phyloP scores from a whole-genome alignment of 2,329 filamentous ascomycete species.

The Phaeosphaeriaceae sp. region DNA sequence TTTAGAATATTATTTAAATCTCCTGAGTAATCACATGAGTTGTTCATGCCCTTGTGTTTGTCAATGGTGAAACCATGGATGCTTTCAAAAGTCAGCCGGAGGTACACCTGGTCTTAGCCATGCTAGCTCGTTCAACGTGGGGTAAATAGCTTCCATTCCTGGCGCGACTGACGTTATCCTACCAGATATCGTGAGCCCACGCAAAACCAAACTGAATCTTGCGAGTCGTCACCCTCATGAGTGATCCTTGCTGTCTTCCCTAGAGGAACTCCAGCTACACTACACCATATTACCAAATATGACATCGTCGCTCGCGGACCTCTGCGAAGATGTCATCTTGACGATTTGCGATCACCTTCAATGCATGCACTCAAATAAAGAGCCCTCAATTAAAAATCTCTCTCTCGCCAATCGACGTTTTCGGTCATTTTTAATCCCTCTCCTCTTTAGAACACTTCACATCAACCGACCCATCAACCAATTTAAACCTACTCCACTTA shows the following conservation, averaged over 20 bases:
- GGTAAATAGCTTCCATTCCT: no score
- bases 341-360: conserved; percentile 19
- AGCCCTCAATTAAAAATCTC: conserved; percentile 13
- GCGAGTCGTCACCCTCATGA: no score
- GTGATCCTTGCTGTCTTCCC: neutral
- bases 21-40: no score
- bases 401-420: conserved; percentile 17
- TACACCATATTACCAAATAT: neutral
- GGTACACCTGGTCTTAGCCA: no score
- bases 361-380: neutral
- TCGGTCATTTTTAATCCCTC: conserved; percentile 10
- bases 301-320: conserved; percentile 5
- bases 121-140: no score
- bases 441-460: conserved; percentile 18
- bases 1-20: no score
- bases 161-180: no score
- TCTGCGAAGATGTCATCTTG: conserved; percentile 25
- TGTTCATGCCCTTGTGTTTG: no score
- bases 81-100: no score
- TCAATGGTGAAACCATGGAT: no score
- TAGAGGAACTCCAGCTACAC: neutral
- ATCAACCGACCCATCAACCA: conserved; percentile 21
- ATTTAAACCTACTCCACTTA: conserved; percentile 7
- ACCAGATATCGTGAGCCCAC: no score
- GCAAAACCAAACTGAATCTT: no score